These are phyloP conservation scores for Phytophthora podocarpi DNA, from an alignment of 352 stramenopile species.

Conservation along the genomic window DNA sequence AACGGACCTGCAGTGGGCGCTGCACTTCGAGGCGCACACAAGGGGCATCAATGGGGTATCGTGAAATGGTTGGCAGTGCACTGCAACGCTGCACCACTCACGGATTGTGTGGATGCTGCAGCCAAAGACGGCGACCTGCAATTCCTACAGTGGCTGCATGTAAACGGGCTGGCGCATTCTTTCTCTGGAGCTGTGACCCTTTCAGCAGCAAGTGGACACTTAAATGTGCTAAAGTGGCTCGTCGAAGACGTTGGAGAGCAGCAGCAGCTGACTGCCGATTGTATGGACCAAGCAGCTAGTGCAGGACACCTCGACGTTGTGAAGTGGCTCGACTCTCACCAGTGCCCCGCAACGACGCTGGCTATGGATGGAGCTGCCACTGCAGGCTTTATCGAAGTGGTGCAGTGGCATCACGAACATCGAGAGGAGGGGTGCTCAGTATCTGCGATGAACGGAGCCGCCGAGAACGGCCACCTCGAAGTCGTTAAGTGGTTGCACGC, in stretches of 20 bases:
- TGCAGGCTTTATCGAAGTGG: conserved; percentile 13
- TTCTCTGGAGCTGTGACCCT: not conserved
- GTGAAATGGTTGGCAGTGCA: conserved; percentile 17
- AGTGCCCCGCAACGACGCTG: conserved; percentile 12
- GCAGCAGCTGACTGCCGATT: conserved; percentile 19
- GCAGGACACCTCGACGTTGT: conserved; percentile 23
- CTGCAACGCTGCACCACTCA: not conserved
- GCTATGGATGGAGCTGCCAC: conserved; percentile 29
- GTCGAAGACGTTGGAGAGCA: conserved; percentile 11
- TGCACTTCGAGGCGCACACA: conserved; percentile 21
- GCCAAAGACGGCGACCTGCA: conserved; percentile 18
- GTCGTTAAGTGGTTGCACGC: conserved; percentile 24
- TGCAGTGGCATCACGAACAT: conserved; percentile 21
- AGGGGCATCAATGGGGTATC: conserved; percentile 11
- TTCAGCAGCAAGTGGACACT: conserved; percentile 10
- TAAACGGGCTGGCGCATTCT: not conserved
- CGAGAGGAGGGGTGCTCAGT: conserved; percentile 17
- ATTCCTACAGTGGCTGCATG: conserved; percentile 21
- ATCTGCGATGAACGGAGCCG: conserved; percentile 26
- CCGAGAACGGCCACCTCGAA: conserved; percentile 20
- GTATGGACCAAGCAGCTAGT: conserved; percentile 19
- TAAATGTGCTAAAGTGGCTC: conserved; percentile 20
- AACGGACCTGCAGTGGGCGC: not conserved
- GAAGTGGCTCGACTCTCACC: conserved; percentile 18
- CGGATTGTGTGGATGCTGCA: conserved; percentile 9